Evolutionary conservation across 2,329 filamentous ascomycete species (phyloP).

Genomic region (Aspergillus alliaceus): DNA sequence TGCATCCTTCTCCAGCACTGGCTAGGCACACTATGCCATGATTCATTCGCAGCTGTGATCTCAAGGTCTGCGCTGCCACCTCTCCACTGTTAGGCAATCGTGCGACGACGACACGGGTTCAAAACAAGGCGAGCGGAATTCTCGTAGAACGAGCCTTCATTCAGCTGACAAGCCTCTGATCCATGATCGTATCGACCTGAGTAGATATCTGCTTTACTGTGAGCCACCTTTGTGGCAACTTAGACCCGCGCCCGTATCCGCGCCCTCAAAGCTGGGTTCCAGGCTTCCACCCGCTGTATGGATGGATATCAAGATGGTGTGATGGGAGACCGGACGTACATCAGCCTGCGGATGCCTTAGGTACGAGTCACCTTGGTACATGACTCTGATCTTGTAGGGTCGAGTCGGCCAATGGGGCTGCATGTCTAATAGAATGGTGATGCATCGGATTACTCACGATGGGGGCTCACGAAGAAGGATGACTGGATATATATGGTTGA

Average conservation of each 20-base stretch:
- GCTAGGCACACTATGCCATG: background rate
- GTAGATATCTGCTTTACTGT: background rate
- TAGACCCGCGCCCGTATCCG: background rate
- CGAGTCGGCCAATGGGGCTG: background rate
- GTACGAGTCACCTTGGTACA: background rate
- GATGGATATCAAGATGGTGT: background rate
- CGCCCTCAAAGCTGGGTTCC: background rate
- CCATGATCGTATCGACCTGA: background rate
- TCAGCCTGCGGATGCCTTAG: background rate
- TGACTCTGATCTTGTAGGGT: background rate
- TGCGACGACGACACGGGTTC: background rate
- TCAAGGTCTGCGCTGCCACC: background rate
- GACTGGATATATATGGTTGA: background rate
- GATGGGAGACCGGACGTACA: background rate
- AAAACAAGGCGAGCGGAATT: background rate
- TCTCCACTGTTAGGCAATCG: background rate
- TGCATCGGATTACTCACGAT: background rate
- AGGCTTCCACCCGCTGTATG: background rate
- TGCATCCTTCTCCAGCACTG: background rate
- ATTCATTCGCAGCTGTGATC: background rate
- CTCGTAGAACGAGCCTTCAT: background rate
- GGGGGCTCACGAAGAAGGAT: background rate
- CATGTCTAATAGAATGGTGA: background rate
- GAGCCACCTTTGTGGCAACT: background rate
- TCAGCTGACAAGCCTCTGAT: background rate